A percentile compares a stretch with the other conserved stretches of the same genome.
phyloP scores from a whole-genome alignment of 2,329 filamentous ascomycete species.

The Drechslerella stenobrocha region DNA sequence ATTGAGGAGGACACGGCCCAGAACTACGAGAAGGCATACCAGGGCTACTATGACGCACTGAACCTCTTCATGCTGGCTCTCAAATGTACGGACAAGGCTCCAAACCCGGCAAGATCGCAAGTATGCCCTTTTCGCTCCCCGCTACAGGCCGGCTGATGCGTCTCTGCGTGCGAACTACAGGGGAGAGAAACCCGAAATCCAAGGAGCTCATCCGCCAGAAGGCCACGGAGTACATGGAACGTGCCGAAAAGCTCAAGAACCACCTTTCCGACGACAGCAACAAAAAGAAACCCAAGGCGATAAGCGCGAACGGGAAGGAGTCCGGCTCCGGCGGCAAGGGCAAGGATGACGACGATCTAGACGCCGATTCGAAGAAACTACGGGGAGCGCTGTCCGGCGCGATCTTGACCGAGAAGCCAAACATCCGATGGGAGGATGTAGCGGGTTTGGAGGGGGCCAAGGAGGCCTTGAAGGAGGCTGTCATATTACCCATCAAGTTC shows the following conservation, averaged over 20 bases:
- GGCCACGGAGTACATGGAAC: constrained; percentile 96
- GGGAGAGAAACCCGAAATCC: constrained; percentile 94
- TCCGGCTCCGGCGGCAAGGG: constrained; percentile 61
- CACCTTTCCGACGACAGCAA: constrained; percentile 76
- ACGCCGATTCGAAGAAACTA: constrained; percentile 94
- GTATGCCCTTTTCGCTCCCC: not conserved
- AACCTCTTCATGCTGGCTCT: constrained; percentile 98
- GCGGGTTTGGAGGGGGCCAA: constrained; percentile 92
- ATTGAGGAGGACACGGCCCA: constrained; percentile 94
- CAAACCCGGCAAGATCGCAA: not conserved
- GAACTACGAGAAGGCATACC: constrained; percentile 96
- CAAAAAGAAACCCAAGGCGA: constrained; percentile 61
- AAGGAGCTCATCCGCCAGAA: constrained; percentile 98
- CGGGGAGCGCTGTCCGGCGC: constrained; percentile 86
- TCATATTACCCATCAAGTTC: constrained; percentile 97
- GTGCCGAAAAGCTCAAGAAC: constrained; percentile 94
- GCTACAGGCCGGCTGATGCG: constrained; percentile 49
- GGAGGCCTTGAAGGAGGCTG: constrained; percentile 95
- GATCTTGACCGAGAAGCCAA: constrained; percentile 91
- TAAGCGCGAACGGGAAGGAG: constrained; percentile 60
- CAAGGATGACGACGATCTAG: constrained; percentile 66
- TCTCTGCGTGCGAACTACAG: constrained; percentile 10
- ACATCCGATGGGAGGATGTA: constrained; percentile 97
- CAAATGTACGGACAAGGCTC: constrained; percentile 67
- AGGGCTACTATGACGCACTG: constrained; percentile 90